phyloP scores from a whole-genome alignment of 1,284 basidiomycete species.

The Rhodotorula sp. region DNA sequence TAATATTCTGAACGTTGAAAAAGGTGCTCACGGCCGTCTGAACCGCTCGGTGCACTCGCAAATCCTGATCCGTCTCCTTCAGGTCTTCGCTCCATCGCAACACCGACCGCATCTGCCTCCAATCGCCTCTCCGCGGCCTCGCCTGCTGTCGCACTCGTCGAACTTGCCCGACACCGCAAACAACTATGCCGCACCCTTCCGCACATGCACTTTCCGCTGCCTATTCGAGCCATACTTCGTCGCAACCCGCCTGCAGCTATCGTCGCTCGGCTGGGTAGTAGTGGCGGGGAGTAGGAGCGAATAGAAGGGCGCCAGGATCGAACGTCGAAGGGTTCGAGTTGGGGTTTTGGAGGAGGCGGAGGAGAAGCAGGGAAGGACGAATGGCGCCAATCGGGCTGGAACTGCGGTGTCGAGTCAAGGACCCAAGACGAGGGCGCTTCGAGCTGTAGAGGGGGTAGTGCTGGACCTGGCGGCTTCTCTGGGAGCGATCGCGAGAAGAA shows the following conservation, averaged over 20 bases:
- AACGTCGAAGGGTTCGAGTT: constrained; percentile 13
- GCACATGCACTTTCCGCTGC: constrained; percentile 16
- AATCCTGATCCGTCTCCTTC: too few relatives aligned
- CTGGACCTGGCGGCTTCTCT: neutral
- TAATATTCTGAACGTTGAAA: too few relatives aligned
- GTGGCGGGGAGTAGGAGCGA: neutral
- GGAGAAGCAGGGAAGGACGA: neutral
- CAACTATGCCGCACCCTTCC: constrained; percentile 18
- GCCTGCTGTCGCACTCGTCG: neutral
- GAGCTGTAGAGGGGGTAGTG: neutral
- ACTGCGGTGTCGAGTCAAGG: neutral
- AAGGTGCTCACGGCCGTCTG: too few relatives aligned
- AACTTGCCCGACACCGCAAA: constrained; percentile 18
- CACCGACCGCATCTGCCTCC: neutral
- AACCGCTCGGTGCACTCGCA: too few relatives aligned
- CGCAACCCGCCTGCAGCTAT: neutral
- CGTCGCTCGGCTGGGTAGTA: too few relatives aligned
- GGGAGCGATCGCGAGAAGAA: constrained; percentile 40
- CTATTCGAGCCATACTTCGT: neutral
- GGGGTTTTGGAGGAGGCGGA: constrained; percentile 2
- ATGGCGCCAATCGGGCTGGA: neutral
- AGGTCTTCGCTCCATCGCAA: neutral
- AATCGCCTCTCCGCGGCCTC: too few relatives aligned
- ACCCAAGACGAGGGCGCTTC: neutral
- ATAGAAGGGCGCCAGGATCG: constrained; percentile 1